phyloP scores from a whole-genome alignment of 805 yeast genomes.

The Barnettozyma sp. region DNA sequence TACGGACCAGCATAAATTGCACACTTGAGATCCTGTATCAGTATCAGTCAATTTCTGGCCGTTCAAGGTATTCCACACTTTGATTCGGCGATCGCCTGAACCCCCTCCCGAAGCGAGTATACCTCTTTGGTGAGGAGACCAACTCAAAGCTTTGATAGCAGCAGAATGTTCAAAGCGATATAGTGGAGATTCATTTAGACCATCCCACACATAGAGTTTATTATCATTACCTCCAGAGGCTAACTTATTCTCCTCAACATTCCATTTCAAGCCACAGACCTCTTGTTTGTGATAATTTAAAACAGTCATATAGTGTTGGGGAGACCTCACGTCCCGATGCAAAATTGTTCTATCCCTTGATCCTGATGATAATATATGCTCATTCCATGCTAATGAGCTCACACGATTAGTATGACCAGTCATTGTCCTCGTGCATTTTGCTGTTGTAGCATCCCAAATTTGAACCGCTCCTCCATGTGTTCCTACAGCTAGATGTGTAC shows the following conservation, averaged over 20 bases:
- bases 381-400: slow-evolving; percentile 90
- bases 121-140: slow-evolving; percentile 98
- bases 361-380: slow-evolving; percentile 81
- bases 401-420: slow-evolving; percentile 85
- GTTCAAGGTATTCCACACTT: slow-evolving; percentile 85
- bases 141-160: slow-evolving; percentile 92
- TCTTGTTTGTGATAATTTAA: slow-evolving; percentile 82
- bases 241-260: slow-evolving; percentile 78
- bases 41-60: slow-evolving; percentile 69
- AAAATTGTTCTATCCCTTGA: slow-evolving; percentile 77
- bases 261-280: slow-evolving; percentile 95
- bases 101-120: slow-evolving; percentile 95
- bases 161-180: slow-evolving; percentile 84
- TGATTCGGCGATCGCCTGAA: slow-evolving; percentile 83
- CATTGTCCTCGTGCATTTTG: slow-evolving; percentile 82
- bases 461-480: slow-evolving; percentile 82
- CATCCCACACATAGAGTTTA: slow-evolving; percentile 82
- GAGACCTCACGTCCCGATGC: slow-evolving; percentile 86
- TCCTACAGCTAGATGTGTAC: slow-evolving; percentile 92
- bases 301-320: slow-evolving; percentile 70
- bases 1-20: slow-evolving; percentile 89
- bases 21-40: slow-evolving; percentile 96
- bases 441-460: slow-evolving; percentile 86
- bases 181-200: slow-evolving; percentile 55
- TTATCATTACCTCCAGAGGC: slow-evolving; percentile 98